Base-by-base conservation (phyloP, 345 rosid species). In the Raphanus raphanistrum region DNA sequence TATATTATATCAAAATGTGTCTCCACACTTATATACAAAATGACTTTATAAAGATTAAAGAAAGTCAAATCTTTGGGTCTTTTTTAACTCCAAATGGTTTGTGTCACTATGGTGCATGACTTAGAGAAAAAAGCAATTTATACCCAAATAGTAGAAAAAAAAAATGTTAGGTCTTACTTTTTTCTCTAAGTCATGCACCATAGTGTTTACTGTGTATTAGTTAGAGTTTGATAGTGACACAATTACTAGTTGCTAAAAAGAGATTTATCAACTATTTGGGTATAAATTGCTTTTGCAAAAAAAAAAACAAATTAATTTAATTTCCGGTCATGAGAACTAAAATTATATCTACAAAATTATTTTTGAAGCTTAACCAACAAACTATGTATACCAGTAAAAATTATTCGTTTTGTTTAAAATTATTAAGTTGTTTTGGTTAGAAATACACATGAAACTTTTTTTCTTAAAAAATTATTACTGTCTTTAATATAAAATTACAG, bases 1-100 rank as follows among this genome's bases (percentile, higher is more conserved):
- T 52, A 52, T 63, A 70, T 63, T 48, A 59, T 62, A 48, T 62
- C 16, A 33, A 55, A 63, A 31, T 3, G 17, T 77, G 52, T 66
- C 68, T 31, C 76, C 59, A 31, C 72, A 66, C 27, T 65, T 58
- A 38, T 21, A 52, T 61, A 68, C 80, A 70, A 63, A 15, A 72
- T 41, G 75, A 77, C 63, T 58, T 71, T 69, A 16, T 0, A 63
- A 48, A 13, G 0, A 63, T 11, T 0, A 63, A 48, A 13, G 0
- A 63, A 48, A 21, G 73, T 66, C 81, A 72, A 78, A 71, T 72
- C 58, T 72, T 55, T 72, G 6, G 36, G 2, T 41, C 5, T 41
- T 59, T 58, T 58, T 12, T 36, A 33, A 41, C 50, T 35, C 55
- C 67, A 60, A 41, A 78, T 71, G 63, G 25, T 43, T 72, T 15